These are phyloP conservation scores for Urtica urens DNA, from an alignment of 306 rosid genomes.

Conservation along the genomic window DNA sequence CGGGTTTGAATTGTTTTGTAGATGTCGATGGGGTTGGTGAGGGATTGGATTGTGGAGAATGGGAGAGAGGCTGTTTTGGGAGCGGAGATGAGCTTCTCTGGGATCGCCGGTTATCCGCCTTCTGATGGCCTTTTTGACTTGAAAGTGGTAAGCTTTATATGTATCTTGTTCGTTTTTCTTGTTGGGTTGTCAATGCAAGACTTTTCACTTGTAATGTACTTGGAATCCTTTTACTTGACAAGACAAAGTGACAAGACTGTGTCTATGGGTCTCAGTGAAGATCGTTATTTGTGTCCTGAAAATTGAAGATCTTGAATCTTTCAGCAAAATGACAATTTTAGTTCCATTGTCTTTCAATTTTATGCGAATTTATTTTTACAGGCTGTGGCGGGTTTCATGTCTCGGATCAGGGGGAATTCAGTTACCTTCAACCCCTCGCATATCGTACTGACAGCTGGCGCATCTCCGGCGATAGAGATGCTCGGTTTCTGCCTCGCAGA, in stretches of 20 bases:
- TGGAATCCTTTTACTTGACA: neutral
- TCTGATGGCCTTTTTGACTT: slow-evolving; percentile 37
- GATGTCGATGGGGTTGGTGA: slow-evolving; percentile 57
- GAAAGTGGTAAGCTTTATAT: slow-evolving; percentile 28
- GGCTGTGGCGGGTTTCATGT: slow-evolving; percentile 90
- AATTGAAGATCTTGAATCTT: neutral
- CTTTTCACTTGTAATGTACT: no score
- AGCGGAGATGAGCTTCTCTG: slow-evolving; percentile 21
- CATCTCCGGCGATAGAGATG: slow-evolving; percentile 65
- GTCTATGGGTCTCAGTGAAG: neutral
- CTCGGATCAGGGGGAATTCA: slow-evolving; percentile 49
- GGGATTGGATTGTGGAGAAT: slow-evolving; percentile 48
- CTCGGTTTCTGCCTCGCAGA: slow-evolving; percentile 92
- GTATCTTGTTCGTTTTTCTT: neutral
- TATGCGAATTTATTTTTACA: slow-evolving; percentile 12
- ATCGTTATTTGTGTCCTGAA: no score
- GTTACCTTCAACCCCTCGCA: slow-evolving; percentile 60
- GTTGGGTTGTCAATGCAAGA: neutral
- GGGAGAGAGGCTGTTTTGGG: slow-evolving; percentile 40
- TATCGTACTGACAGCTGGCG: slow-evolving; percentile 61
- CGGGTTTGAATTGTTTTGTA: no score
- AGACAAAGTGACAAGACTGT: neutral
- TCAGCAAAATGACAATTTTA: neutral
- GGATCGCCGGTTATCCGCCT: slow-evolving; percentile 36
- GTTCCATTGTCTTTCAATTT: neutral